A percentile compares a stretch with the other conserved stretches of the same genome.
These are phyloP conservation scores for Ganoderma resinaceum DNA, from an alignment of 1,284 basidiomycete species.

Conservation along the genomic window DNA sequence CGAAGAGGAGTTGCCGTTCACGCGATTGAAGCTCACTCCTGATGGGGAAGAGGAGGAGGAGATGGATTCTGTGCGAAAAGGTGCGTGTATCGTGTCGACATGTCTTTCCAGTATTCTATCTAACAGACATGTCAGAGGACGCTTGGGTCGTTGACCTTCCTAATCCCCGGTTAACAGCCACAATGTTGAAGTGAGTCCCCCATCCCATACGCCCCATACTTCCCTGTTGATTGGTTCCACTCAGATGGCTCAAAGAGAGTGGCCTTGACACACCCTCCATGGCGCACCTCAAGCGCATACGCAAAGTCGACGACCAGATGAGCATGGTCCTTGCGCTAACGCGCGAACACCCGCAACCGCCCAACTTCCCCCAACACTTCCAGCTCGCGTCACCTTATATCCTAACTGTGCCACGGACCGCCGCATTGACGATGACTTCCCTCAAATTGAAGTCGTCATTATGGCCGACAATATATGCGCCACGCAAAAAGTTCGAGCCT, in stretches of 20 bases:
- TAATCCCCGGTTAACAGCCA: constrained; percentile 65
- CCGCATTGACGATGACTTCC: constrained; percentile 79
- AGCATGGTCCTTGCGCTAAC: constrained; percentile 61
- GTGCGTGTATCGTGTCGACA: constrained; percentile 43
- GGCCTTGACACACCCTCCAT: constrained; percentile 68
- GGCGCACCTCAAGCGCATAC: constrained; percentile 83
- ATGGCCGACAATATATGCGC: constrained; percentile 87
- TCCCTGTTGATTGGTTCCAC: constrained; percentile 1
- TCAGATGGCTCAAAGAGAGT: constrained; percentile 70
- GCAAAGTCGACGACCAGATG: constrained; percentile 53
- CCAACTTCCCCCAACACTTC: constrained; percentile 38
- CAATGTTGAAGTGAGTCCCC: constrained; percentile 68
- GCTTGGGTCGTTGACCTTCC: constrained; percentile 88
- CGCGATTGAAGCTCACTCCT: constrained; percentile 59
- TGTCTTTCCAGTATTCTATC: not conserved
- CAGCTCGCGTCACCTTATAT: constrained; percentile 57
- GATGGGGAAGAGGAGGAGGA: constrained; percentile 63
- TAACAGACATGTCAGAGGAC: constrained; percentile 42
- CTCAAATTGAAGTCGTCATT: constrained; percentile 69
- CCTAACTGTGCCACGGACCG: constrained; percentile 69
- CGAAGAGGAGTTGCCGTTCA: constrained; percentile 69
- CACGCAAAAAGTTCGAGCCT: constrained; percentile 71
- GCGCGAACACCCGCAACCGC: constrained; percentile 31
- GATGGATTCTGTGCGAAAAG: constrained; percentile 58
- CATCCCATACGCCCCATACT: not conserved